Conservation (phyloP, 805 yeast genomes). For the Komagataella ulmi region DNA sequence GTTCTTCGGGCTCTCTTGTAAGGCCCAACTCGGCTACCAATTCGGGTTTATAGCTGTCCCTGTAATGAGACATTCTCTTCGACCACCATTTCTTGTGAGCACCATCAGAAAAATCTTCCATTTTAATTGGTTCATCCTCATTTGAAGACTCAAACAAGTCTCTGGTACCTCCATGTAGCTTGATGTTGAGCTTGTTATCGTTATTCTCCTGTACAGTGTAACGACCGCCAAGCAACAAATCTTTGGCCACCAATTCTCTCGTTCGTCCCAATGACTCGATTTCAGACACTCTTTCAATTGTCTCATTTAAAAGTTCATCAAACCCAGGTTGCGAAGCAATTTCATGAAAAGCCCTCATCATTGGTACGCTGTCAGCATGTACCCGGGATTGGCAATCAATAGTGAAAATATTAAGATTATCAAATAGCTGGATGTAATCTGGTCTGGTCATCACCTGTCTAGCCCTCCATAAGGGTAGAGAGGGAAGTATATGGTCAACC, state of each 20-base stretch:
- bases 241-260: conserved; percentile 61
- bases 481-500: conserved; percentile 46
- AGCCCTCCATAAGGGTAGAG: conserved; percentile 72
- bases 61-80: conserved; percentile 20
- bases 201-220: conserved; percentile 17
- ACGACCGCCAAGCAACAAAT: conserved; percentile 38
- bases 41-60: not conserved
- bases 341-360: conserved; percentile 84
- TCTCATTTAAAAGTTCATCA: conserved; percentile 48
- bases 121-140: conserved; percentile 8
- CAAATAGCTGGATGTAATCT: conserved; percentile 65
- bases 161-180: conserved; percentile 8
- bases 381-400: conserved; percentile 63
- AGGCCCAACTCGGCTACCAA: not conserved
- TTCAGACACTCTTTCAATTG: conserved; percentile 54
- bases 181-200: conserved; percentile 3
- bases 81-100: conserved; percentile 34
- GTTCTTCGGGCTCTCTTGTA: not conserved
- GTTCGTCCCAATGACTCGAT: conserved; percentile 73
- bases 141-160: conserved; percentile 8
- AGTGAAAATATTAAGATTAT: conserved; percentile 66
- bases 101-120: conserved; percentile 20
- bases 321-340: conserved; percentile 62
- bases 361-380: conserved; percentile 71
- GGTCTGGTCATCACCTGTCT: conserved; percentile 78